Conservation (phyloP, 768 basidiomycete genomes). For the Chlorophyllum brunneum region DNA sequence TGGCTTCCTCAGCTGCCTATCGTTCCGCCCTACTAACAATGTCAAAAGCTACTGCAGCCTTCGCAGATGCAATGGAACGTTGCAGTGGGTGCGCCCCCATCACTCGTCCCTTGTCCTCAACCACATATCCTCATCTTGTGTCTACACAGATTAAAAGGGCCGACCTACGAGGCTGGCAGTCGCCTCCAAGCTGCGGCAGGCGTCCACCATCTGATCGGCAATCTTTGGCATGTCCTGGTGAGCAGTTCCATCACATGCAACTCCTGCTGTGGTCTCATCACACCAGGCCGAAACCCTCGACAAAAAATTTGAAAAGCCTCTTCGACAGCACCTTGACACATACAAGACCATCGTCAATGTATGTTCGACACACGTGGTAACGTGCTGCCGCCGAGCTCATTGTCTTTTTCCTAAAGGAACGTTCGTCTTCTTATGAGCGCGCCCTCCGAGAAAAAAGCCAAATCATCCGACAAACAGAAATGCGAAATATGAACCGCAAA, state of each 20-base stretch:
- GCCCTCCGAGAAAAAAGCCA: constrained; percentile 79
- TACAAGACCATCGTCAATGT: constrained; percentile 76
- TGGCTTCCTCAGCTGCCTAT: constrained; percentile 74
- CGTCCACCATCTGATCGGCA: constrained; percentile 86
- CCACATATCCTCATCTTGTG: constrained; percentile 3
- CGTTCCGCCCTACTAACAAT: constrained; percentile 76
- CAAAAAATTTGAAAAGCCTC: constrained; percentile 83
- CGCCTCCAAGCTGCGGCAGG: constrained; percentile 84
- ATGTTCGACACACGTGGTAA: constrained; percentile 13
- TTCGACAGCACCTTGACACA: constrained; percentile 78
- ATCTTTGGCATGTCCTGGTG: constrained; percentile 90
- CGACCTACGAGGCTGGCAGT: constrained; percentile 75
- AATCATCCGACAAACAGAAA: constrained; percentile 82
- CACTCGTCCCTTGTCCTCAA: not conserved
- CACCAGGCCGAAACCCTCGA: constrained; percentile 79
- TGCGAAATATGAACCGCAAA: constrained; percentile 78
- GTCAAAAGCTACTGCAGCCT: constrained; percentile 78
- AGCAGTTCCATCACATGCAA: constrained; percentile 22
- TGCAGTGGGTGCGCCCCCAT: constrained; percentile 65
- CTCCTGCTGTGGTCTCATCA: constrained; percentile 6
- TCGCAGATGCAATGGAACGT: constrained; percentile 82
- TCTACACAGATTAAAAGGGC: constrained; percentile 78
- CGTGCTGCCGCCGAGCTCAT: not conserved
- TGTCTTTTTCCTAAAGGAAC: constrained; percentile 49
- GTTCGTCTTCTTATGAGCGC: constrained; percentile 80